Conservation (phyloP, 176 grass and related monocot species). For the Bothriochloa decipiens region DNA sequence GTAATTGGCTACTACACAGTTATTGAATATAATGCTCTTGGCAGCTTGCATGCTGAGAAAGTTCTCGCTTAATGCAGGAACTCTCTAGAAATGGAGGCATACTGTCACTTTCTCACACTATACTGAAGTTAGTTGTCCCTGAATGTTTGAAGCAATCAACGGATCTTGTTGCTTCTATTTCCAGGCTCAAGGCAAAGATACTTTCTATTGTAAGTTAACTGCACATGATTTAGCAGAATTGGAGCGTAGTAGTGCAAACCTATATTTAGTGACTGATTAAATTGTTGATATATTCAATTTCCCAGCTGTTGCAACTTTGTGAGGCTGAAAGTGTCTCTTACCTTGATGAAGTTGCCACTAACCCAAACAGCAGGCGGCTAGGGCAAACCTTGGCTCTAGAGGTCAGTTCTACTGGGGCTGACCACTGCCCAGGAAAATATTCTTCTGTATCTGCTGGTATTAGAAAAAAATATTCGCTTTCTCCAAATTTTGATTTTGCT, state of each 20-base stretch:
- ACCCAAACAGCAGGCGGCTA: conserved; percentile 69
- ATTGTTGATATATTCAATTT: conserved; percentile 37
- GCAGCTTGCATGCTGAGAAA: conserved; percentile 29
- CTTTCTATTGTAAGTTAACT: conserved; percentile 84
- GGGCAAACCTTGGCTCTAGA: conserved; percentile 87
- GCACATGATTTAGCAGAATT: conserved; percentile 20
- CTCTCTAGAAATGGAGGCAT: conserved; percentile 91
- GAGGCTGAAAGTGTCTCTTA: conserved; percentile 95
- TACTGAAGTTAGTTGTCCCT: conserved; percentile 76
- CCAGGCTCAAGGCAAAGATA: conserved; percentile 88
- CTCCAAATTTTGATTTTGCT: conserved; percentile 39
- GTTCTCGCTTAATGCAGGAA: conserved; percentile 62
- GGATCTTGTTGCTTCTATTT: conserved; percentile 71
- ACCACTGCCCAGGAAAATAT: conserved; percentile 12
- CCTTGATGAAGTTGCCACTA: conserved; percentile 95
- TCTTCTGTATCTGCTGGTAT: conserved; percentile 31
- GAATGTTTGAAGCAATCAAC: conserved; percentile 70
- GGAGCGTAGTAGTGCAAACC: conserved; percentile 4
- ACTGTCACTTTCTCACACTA: conserved; percentile 68
- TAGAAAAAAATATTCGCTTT: conserved; percentile 16
- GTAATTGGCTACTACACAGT: conserved; percentile 8
- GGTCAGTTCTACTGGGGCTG: conserved; percentile 51
- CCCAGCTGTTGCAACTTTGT: conserved; percentile 91
- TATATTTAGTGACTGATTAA: conserved; percentile 29
- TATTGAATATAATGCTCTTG: conserved; percentile 13